A percentile compares a stretch with the other conserved stretches of the same genome.
These are phyloP conservation scores for Exobasidium rhododendri DNA, from an alignment of 1,284 basidiomycete species.

Conservation along the genomic window DNA sequence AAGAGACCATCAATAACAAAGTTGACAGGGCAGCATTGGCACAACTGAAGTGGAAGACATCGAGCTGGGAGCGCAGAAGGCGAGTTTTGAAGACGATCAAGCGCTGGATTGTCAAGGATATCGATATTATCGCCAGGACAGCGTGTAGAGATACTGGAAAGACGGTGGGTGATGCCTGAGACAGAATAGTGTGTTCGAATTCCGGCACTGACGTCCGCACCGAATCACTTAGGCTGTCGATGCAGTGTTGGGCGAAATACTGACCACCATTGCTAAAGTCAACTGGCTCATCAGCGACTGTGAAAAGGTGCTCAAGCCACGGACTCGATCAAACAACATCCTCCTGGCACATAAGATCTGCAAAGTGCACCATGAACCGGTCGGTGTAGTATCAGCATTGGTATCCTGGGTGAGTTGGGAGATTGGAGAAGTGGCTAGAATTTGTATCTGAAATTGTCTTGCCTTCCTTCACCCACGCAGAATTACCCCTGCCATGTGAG, in stretches of 20 bases:
- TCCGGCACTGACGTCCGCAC: too few species aligned
- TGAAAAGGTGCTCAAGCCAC: conserved; percentile 30
- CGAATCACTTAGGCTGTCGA: conserved; percentile 44
- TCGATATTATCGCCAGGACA: conserved; percentile 79
- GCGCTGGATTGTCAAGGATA: conserved; percentile 84
- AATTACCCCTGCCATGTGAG: conserved; percentile 63
- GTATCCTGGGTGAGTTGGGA: conserved; percentile 73
- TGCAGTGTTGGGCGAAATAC: conserved; percentile 59
- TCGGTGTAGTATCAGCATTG: conserved; percentile 87
- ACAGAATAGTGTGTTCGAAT: too few species aligned
- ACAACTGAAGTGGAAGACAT: conserved; percentile 69
- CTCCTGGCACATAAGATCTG: conserved; percentile 77
- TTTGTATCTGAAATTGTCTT: conserved; percentile 11
- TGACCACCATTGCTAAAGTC: conserved; percentile 48
- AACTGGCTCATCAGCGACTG: conserved; percentile 43
- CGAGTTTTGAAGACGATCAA: conserved; percentile 78
- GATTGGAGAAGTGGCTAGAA: not conserved
- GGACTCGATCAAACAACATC: conserved; percentile 62
- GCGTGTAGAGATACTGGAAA: conserved; percentile 93
- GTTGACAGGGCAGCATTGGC: conserved; percentile 68
- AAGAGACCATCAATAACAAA: conserved; percentile 67
- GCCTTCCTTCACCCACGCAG: not conserved
- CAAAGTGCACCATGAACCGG: conserved; percentile 80
- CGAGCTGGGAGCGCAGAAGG: conserved; percentile 72
- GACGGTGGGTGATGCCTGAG: conserved; percentile 77